These are phyloP conservation scores for Alternaria atra DNA, from an alignment of 2,329 filamentous ascomycete genomes.

Conservation along the genomic window DNA sequence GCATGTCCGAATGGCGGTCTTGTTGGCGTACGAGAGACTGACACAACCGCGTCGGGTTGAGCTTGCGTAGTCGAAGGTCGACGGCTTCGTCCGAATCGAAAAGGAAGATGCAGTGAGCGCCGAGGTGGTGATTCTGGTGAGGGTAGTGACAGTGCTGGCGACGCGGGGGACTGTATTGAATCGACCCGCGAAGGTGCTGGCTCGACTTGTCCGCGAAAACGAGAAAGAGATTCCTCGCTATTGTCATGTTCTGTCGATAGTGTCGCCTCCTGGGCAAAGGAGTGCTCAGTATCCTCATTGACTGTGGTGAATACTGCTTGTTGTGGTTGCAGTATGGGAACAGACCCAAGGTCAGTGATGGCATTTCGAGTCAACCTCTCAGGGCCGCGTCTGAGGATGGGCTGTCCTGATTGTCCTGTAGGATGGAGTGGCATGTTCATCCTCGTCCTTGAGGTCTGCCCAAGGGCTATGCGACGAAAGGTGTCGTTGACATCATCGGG, in stretches of 20 bases:
- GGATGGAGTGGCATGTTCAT: slow-evolving; percentile 11
- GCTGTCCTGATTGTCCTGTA: slow-evolving; percentile 22
- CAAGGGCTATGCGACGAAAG: slow-evolving; percentile 41
- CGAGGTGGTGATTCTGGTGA: slow-evolving; percentile 8
- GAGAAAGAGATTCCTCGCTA: slow-evolving; percentile 9
- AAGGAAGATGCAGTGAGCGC: slow-evolving; percentile 30
- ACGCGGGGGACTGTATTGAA: slow-evolving; percentile 1
- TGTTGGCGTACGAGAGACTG: slow-evolving; percentile 18
- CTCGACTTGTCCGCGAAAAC: slow-evolving; percentile 2
- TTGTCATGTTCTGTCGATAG: slow-evolving; percentile 2
- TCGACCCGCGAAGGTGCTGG: not conserved
- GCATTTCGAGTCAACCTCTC: slow-evolving; percentile 43
- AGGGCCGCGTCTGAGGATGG: slow-evolving; percentile 40
- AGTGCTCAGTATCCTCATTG: slow-evolving; percentile 23
- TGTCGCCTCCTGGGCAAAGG: not conserved
- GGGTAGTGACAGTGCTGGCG: slow-evolving; percentile 7
- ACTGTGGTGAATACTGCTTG: slow-evolving; percentile 29
- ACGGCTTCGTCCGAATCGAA: slow-evolving; percentile 25
- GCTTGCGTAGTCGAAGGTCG: not conserved
- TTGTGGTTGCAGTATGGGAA: slow-evolving; percentile 39
- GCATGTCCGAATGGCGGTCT: slow-evolving; percentile 8
- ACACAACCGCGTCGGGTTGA: slow-evolving; percentile 12
- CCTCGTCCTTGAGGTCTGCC: slow-evolving; percentile 24
- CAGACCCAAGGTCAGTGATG: slow-evolving; percentile 34
- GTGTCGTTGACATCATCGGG: slow-evolving; percentile 49